A percentile compares a stretch with the other conserved stretches of the same genome.
Evolutionary conservation across 2,329 filamentous ascomycete species (phyloP).

Genomic region (Parasarocladium wereldwijsianum): DNA sequence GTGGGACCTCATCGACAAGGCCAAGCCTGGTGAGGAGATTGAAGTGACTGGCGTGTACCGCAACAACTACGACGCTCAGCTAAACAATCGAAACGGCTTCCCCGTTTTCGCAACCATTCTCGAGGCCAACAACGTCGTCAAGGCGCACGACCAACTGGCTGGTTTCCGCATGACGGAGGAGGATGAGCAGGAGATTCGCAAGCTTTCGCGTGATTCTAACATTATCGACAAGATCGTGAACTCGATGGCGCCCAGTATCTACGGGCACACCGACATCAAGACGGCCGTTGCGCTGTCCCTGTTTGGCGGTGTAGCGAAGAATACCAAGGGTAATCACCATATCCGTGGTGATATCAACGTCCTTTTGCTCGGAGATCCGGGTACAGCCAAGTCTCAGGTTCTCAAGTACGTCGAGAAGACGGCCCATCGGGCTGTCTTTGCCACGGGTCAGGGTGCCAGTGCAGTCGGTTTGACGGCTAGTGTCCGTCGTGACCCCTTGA

Average conservation of each 20-base stretch:
- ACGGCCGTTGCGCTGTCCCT: slow-evolving; percentile 88
- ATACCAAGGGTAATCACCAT: slow-evolving; percentile 72
- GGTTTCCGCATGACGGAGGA: slow-evolving; percentile 92
- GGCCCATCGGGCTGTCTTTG: slow-evolving; percentile 90
- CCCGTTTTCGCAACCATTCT: slow-evolving; percentile 96
- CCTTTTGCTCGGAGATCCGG: slow-evolving; percentile 85
- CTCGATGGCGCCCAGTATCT: slow-evolving; percentile 94
- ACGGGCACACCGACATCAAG: slow-evolving; percentile 93
- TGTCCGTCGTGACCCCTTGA: slow-evolving; percentile 87
- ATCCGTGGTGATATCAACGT: slow-evolving; percentile 98
- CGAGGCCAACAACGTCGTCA: slow-evolving; percentile 94
- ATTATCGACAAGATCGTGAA: slow-evolving; percentile 87
- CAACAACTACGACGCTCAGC: slow-evolving; percentile 93
- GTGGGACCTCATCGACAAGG: slow-evolving; percentile 92
- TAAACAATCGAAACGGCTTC: slow-evolving; percentile 98
- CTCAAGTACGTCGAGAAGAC: slow-evolving; percentile 98
- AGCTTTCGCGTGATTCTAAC: slow-evolving; percentile 74
- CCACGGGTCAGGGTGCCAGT: slow-evolving; percentile 91
- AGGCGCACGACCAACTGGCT: slow-evolving; percentile 92
- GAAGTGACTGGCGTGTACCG: slow-evolving; percentile 94
- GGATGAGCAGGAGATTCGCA: slow-evolving; percentile 82
- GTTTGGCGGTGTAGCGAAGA: slow-evolving; percentile 89
- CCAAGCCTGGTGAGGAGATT: slow-evolving; percentile 95
- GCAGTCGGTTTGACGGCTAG: slow-evolving; percentile 95
- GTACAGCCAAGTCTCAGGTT: slow-evolving; percentile 94